phyloP scores from a whole-genome alignment of 2,329 filamentous ascomycete genomes.

The Fusarium ambrosium region DNA sequence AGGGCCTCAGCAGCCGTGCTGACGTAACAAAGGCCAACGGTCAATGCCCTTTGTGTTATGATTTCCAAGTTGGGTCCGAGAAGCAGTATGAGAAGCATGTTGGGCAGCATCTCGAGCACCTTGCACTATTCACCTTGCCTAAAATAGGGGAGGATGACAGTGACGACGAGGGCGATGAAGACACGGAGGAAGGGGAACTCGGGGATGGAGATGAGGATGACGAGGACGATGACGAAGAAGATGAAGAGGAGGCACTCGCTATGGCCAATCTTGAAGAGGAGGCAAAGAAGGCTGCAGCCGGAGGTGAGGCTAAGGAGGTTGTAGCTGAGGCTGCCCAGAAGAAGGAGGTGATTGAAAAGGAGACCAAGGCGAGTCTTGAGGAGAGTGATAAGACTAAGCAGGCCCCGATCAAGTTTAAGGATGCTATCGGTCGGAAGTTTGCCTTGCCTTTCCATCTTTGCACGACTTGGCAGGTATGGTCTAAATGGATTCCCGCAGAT shows the following conservation, averaged over 20 bases:
- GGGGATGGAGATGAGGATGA: background rate
- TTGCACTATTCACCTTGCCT: background rate
- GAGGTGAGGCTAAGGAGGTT: conserved; percentile 60
- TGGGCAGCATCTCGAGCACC: background rate
- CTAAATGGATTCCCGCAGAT: background rate
- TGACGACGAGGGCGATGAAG: background rate
- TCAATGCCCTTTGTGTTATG: background rate
- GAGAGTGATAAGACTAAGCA: conserved; percentile 72
- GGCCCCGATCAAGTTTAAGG: conserved; percentile 88
- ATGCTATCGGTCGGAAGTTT: conserved; percentile 91
- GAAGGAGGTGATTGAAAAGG: conserved; percentile 68
- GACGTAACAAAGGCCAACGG: background rate
- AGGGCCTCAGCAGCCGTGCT: background rate
- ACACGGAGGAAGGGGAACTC: background rate
- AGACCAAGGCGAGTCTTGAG: conserved; percentile 63
- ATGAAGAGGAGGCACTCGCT: conserved; percentile 38
- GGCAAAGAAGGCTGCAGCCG: conserved; percentile 54
- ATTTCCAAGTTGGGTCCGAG: background rate
- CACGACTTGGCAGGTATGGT: conserved; percentile 79
- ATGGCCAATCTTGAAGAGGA: conserved; percentile 59
- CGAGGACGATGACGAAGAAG: background rate
- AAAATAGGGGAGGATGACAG: background rate
- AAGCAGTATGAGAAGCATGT: background rate
- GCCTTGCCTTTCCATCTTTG: conserved; percentile 91
- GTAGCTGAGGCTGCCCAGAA: conserved; percentile 72